phyloP scores from a whole-genome alignment of 331 rosid species.

The Quercus lobata region DNA sequence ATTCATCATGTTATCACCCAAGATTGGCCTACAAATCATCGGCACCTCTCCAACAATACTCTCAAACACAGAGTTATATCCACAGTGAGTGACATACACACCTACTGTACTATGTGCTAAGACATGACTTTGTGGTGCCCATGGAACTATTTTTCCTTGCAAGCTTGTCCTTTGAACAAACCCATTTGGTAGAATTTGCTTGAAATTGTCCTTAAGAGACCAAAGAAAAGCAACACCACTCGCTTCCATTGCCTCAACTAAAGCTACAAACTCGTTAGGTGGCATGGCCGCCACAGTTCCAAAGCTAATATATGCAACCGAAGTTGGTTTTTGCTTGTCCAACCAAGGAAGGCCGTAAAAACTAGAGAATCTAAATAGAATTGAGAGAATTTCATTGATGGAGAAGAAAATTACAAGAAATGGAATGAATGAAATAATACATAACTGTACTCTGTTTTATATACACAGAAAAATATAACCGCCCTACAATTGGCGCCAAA shows the following conservation, averaged over 20 bases:
- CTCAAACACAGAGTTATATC: slow-evolving; percentile 40
- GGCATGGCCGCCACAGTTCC: slow-evolving; percentile 37
- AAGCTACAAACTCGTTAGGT: slow-evolving; percentile 28
- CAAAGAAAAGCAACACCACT: slow-evolving; percentile 36
- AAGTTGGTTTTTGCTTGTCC: slow-evolving; percentile 8
- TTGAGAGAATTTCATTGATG: too few relatives aligned
- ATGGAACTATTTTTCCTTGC: slow-evolving; percentile 39
- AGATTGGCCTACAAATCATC: slow-evolving; percentile 47
- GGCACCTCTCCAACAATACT: slow-evolving; percentile 46
- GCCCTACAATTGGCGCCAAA: too few relatives aligned
- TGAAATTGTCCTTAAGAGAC: slow-evolving; percentile 32
- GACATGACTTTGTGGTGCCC: slow-evolving; percentile 47
- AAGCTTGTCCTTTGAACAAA: slow-evolving; percentile 24
- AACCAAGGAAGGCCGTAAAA: slow-evolving; percentile 18
- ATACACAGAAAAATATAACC: too few relatives aligned
- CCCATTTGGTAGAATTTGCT: slow-evolving; percentile 19
- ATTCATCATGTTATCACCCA: slow-evolving; percentile 28
- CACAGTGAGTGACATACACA: slow-evolving; percentile 47
- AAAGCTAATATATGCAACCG: slow-evolving; percentile 38
- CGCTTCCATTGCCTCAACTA: not conserved
- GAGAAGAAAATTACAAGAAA: too few relatives aligned
- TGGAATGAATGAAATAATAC: too few relatives aligned
- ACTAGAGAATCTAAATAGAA: too few relatives aligned
- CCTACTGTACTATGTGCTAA: slow-evolving; percentile 36
- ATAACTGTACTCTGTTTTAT: too few relatives aligned